Conservation (phyloP, 78 protist species). For the Creolimax fragrantissima region DNA sequence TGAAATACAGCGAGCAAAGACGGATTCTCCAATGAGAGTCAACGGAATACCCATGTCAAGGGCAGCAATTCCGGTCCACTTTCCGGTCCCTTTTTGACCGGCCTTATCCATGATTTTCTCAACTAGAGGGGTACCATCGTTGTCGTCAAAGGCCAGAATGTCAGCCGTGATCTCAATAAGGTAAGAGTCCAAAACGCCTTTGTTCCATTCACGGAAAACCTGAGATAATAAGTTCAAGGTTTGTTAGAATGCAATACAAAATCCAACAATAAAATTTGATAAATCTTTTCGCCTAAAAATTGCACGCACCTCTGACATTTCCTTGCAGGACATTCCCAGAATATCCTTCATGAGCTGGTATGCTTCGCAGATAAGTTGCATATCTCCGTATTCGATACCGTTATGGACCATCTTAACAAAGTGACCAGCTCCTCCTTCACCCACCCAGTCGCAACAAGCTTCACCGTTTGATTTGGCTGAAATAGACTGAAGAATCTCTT, state of each 20-base stretch:
- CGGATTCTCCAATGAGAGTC: slow-evolving; percentile 62
- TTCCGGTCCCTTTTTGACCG: slow-evolving; percentile 95
- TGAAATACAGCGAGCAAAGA: slow-evolving; percentile 63
- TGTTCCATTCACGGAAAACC: slow-evolving; percentile 77
- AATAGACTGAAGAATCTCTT: slow-evolving; percentile 65
- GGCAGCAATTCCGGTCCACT: slow-evolving; percentile 63
- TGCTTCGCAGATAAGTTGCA: slow-evolving; percentile 86
- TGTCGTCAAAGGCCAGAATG: slow-evolving; percentile 60
- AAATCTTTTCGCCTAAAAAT: no score
- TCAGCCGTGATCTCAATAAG: slow-evolving; percentile 87
- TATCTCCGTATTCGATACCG: slow-evolving; percentile 96
- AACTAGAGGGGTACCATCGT: slow-evolving; percentile 49
- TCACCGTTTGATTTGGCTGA: slow-evolving; percentile 65
- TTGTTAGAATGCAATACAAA: no score
- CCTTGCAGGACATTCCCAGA: slow-evolving; percentile 53
- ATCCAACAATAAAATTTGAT: no score
- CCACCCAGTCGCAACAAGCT: slow-evolving; percentile 84
- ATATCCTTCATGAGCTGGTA: slow-evolving; percentile 52
- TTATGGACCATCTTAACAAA: slow-evolving; percentile 96
- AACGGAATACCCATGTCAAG: slow-evolving; percentile 64
- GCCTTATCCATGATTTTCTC: slow-evolving; percentile 79
- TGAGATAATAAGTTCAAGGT: neutral
- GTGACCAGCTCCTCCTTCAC: slow-evolving; percentile 94
- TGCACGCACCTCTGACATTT: slow-evolving; percentile 28
- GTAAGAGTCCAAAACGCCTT: slow-evolving; percentile 71